Evolutionary conservation across 23 red algal genomes (phyloP), one percentile per base, ranked within the genome.

Genomic region (Rhodosorus marinus): DNA sequence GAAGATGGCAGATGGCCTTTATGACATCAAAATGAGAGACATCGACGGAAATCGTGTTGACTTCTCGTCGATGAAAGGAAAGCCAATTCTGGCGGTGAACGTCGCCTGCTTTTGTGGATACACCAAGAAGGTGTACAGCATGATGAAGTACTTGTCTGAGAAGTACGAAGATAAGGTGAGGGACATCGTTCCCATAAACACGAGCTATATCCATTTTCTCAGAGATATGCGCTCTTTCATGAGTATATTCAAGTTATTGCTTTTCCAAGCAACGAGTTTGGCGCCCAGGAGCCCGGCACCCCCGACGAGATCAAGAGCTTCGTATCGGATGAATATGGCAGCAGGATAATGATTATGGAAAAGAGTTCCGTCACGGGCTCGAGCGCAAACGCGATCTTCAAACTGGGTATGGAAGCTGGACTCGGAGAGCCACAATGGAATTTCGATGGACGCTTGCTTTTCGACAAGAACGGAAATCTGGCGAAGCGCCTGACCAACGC

Each of bases 291-390:
- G 51, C 60, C 35, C 28, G 76, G 66, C 24, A 54, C 54, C 0
- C 8, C 63, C 4, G 76, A 64, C 11, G 47, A 82, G 49, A 82
- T 82, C 76, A 82, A 82, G 58, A 21, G 42, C 8, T 82, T 82
- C 46, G 76, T 59, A 20, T 30, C 46, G 20, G 33, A 38, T 29
- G 49, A 56, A 3, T 43, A 11, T 17, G 17, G 17, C 38, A 43
- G 51, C 8, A 35, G 38, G 23, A 21, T 82, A 40, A 34, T 82
- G 1, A 46, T 82, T 5, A 62, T 54, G 32, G 53, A 69, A 21
- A 66, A 67, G 7, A 72, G 66, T 1, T 23, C 54, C 3, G 76
- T 82, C 6, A 82, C 72, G 9, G 76, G 76, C 1, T 5, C 3
- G 5, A 19, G 46, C 9, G 41, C 65, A 8, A 60, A 82, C 47